phyloP scores from a whole-genome alignment of 305 asterid genomes.

The Fraxinus velutina region DNA sequence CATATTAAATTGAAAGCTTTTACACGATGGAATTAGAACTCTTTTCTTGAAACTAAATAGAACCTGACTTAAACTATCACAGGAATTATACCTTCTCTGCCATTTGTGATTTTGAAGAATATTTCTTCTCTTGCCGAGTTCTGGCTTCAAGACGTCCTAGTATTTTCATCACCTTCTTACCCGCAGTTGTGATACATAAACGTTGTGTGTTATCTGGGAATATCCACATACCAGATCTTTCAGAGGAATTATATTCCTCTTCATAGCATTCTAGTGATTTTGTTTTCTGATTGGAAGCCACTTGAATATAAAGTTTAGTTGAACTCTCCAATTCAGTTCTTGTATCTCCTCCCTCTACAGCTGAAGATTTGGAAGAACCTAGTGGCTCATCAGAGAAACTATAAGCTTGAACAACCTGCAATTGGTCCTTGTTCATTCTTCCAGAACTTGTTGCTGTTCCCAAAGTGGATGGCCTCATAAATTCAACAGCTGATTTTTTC shows the following conservation, averaged over 20 bases:
- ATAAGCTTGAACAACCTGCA: slow-evolving; percentile 21
- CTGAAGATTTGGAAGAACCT: slow-evolving; percentile 28
- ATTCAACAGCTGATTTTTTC: slow-evolving; percentile 19
- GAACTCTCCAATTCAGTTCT: slow-evolving; percentile 38
- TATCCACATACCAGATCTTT: slow-evolving; percentile 60
- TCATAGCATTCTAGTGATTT: slow-evolving; percentile 31
- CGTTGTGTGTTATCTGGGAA: slow-evolving; percentile 51
- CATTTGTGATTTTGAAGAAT: slow-evolving; percentile 28
- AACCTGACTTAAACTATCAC: neutral
- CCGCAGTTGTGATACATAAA: slow-evolving; percentile 71
- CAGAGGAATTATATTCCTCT: slow-evolving; percentile 41
- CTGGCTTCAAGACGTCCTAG: slow-evolving; percentile 34
- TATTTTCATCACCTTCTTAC: slow-evolving; percentile 33
- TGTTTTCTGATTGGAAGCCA: slow-evolving; percentile 33
- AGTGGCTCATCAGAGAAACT: slow-evolving; percentile 21
- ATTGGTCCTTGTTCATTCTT: slow-evolving; percentile 30
- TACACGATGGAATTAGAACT: neutral
- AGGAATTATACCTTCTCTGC: slow-evolving; percentile 36
- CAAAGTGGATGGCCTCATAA: slow-evolving; percentile 32
- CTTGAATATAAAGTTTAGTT: slow-evolving; percentile 25
- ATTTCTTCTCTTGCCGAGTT: slow-evolving; percentile 26
- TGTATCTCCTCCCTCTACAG: slow-evolving; percentile 32
- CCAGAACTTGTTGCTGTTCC: slow-evolving; percentile 41
- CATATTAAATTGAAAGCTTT: neutral
- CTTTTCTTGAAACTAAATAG: neutral